Conservation (phyloP, 2,329 filamentous ascomycete genomes). For the Colletotrichum sp. region DNA sequence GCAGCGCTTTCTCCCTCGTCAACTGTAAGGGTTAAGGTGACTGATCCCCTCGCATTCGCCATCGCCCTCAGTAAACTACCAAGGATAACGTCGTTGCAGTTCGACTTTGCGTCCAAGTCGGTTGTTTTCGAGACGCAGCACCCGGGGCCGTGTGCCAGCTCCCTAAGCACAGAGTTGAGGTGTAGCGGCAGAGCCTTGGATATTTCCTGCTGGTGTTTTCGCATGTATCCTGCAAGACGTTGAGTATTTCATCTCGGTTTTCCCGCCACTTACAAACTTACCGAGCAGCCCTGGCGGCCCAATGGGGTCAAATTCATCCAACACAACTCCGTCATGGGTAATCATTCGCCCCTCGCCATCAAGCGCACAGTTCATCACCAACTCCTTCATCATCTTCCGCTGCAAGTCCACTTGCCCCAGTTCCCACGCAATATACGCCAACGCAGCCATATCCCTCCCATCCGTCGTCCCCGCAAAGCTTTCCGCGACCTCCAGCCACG, state of each 20-base stretch:
- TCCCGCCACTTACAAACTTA: not conserved
- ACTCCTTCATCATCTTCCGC: not conserved
- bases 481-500: not conserved
- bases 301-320: not conserved
- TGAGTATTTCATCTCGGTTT: rapidly evolving
- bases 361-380: not conserved
- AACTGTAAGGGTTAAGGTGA: not conserved
- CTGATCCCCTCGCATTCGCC: not conserved
- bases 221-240: not conserved
- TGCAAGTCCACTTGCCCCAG: not conserved
- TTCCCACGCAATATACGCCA: not conserved
- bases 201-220: not conserved
- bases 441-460: not conserved
- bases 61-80: not conserved
- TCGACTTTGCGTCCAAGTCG: not conserved
- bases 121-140: not conserved
- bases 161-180: not conserved
- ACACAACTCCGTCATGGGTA: not conserved
- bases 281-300: not conserved
- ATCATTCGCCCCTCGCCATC: not conserved
- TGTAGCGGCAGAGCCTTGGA: not conserved
- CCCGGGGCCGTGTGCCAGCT: not conserved
- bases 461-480: not conserved
- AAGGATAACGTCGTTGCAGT: not conserved
- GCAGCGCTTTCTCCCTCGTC: not conserved